A percentile compares a stretch with the other conserved stretches of the same genome.
Conservation (phyloP, 73 alveolate species). For the Tetrahymena elliotti region DNA sequence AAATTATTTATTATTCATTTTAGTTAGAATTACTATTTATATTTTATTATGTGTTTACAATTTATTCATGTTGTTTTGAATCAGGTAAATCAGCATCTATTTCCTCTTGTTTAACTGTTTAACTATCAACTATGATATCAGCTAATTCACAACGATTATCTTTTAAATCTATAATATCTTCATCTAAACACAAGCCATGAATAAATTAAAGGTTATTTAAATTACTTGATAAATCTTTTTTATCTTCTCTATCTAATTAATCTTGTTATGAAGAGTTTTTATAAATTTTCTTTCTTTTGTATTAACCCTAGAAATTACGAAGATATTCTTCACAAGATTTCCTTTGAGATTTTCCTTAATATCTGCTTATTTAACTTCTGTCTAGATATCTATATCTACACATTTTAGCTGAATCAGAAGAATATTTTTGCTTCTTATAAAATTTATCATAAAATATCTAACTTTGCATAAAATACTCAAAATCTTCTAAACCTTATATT, state of each 20-base stretch:
- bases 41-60: neutral
- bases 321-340: neutral
- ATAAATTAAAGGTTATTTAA: too few species aligned
- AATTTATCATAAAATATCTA: neutral
- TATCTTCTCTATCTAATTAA: neutral
- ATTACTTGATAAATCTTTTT: neutral
- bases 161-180: neutral
- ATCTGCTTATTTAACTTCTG: neutral
- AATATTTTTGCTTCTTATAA: neutral
- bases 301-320: neutral
- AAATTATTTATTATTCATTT: neutral
- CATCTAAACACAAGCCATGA: neutral
- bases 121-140: neutral
- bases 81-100: neutral
- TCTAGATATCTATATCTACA: neutral
- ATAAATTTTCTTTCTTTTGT: neutral
- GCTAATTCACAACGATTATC: neutral
- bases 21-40: neutral
- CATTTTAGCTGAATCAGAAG: neutral
- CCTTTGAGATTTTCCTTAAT: neutral
- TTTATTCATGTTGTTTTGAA: neutral
- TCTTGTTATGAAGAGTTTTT: neutral
- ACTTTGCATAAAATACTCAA: neutral
- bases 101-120: neutral
- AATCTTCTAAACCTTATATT: neutral